phyloP scores from a whole-genome alignment of 352 stramenopile genomes.

The Pythium monospermum region DNA sequence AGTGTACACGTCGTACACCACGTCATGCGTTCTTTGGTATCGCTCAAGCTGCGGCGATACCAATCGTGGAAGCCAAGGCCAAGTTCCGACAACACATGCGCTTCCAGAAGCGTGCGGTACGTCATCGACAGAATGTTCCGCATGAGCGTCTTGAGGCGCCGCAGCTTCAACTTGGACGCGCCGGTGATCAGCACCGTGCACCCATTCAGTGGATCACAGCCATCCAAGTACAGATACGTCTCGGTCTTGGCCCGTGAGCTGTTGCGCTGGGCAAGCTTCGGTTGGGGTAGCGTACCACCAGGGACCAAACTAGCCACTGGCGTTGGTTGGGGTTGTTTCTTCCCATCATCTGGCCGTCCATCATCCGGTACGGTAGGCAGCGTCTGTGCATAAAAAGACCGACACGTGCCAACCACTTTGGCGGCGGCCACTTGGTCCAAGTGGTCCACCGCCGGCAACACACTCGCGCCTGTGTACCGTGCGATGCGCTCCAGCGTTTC shows the following conservation, averaged over 20 bases:
- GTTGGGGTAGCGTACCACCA: no score
- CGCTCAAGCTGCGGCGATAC: constrained; percentile 18
- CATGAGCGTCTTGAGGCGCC: constrained; percentile 91
- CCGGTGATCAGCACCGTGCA: constrained; percentile 94
- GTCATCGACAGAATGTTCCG: constrained; percentile 88
- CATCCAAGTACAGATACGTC: constrained; percentile 94
- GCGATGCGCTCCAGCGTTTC: constrained; percentile 90
- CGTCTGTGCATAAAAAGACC: constrained; percentile 65
- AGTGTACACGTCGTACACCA: constrained; percentile 77
- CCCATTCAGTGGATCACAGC: constrained; percentile 91
- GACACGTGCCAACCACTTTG: constrained; percentile 58
- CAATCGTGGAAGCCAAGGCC: constrained; percentile 20
- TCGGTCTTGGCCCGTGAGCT: constrained; percentile 42
- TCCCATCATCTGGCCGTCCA: constrained; percentile 1
- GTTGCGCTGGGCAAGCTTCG: not conserved
- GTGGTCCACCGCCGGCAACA: constrained; percentile 92
- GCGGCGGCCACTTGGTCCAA: constrained; percentile 58
- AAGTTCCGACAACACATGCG: constrained; percentile 91
- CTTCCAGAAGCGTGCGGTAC: constrained; percentile 96
- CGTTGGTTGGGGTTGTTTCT: not conserved
- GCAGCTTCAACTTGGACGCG: constrained; percentile 80
- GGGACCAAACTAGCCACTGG: constrained; percentile 6
- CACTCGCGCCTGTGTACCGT: constrained; percentile 89
- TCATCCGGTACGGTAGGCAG: constrained; percentile 43
- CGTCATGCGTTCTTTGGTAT: constrained; percentile 33